Evolutionary conservation across 305 asterid genomes (phyloP).

Genomic region (Solanum chacoense): DNA sequence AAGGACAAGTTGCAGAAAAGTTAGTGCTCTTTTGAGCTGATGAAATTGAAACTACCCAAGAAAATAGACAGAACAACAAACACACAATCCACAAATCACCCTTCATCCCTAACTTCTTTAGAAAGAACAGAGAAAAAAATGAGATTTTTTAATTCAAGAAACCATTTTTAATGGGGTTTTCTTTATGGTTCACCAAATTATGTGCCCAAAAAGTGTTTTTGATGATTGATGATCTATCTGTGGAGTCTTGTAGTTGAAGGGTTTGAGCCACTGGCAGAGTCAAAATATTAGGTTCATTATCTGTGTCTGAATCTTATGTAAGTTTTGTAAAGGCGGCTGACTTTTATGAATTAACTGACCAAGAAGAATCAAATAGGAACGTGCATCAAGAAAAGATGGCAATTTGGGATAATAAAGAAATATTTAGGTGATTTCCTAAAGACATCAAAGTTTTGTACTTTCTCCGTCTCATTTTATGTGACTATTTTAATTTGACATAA

Average conservation of each 20-base stretch:
- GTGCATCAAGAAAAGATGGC: not conserved
- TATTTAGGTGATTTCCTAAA: not conserved
- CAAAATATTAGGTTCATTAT: not conserved
- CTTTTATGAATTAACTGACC: not conserved
- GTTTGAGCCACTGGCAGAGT: not conserved
- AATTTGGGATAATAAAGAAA: not conserved
- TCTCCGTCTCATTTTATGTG: too few species aligned
- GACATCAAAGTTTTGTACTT: not conserved
- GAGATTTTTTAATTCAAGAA: not conserved
- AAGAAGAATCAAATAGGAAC: not conserved
- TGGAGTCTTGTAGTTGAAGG: not conserved
- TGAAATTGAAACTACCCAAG: not conserved
- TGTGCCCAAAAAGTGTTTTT: not conserved
- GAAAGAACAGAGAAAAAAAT: not conserved
- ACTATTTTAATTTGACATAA: too few species aligned
- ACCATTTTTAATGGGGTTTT: not conserved
- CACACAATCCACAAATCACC: not conserved
- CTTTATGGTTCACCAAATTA: not conserved
- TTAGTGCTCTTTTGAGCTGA: not conserved
- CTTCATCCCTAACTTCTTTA: not conserved
- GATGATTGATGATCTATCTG: not conserved
- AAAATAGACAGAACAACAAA: not conserved
- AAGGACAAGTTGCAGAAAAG: slow-evolving; percentile 37
- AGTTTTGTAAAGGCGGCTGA: not conserved
- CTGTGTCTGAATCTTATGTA: not conserved